Conservation (phyloP, 2,329 filamentous ascomycete species). For the Fusarium devonianum region DNA sequence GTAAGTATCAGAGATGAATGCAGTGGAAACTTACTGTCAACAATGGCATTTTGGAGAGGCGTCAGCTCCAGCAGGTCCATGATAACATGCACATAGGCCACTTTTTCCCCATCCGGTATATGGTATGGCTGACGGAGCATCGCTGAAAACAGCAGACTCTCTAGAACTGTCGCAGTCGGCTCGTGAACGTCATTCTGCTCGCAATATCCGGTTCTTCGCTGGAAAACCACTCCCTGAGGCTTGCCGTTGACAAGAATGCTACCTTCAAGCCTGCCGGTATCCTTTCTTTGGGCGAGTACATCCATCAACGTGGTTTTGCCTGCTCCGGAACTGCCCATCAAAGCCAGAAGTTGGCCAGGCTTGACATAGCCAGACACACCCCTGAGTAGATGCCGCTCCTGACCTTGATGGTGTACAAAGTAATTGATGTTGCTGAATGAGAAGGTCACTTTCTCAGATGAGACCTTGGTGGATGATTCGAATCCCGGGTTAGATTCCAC, state of each 20-base stretch:
- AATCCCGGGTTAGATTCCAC: too few species aligned
- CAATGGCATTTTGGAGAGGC: constrained; percentile 71
- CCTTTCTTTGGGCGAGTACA: constrained; percentile 70
- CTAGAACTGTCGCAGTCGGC: constrained; percentile 68
- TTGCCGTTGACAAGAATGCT: constrained; percentile 64
- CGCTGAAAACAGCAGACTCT: constrained; percentile 73
- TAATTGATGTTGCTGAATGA: constrained; percentile 76
- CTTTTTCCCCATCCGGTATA: constrained; percentile 65
- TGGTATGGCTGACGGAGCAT: constrained; percentile 66
- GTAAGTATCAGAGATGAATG: too few species aligned
- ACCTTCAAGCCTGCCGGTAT: constrained; percentile 61
- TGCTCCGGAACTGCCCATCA: constrained; percentile 82
- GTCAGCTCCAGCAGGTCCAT: constrained; percentile 71
- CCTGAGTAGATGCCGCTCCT: constrained; percentile 64
- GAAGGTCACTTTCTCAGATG: too few species aligned
- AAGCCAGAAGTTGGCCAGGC: constrained; percentile 78
- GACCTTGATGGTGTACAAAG: constrained; percentile 70
- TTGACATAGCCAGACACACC: constrained; percentile 78
- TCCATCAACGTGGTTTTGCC: constrained; percentile 80
- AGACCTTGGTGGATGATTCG: too few species aligned
- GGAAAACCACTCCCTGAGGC: constrained; percentile 65
- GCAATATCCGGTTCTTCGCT: constrained; percentile 72
- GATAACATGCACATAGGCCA: constrained; percentile 71
- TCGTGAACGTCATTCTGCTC: constrained; percentile 75
- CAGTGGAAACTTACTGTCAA: constrained; percentile 55